Percentiles rank a stretch among this genome's conserved stretches.
These are phyloP conservation scores for Candida silvatica DNA, from an alignment of 805 yeast genomes.

Conservation along the genomic window DNA sequence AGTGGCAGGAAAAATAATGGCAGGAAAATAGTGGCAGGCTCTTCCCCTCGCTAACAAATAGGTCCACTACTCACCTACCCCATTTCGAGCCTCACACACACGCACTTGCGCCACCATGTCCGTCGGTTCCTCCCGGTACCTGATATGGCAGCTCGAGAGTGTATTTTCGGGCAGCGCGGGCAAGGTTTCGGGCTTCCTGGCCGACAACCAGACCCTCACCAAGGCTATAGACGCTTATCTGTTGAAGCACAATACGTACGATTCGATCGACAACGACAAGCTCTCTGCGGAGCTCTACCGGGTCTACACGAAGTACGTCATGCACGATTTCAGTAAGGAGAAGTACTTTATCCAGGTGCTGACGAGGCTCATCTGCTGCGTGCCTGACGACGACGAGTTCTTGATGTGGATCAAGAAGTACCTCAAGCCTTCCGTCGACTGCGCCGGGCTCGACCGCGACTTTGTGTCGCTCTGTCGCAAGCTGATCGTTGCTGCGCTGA, in stretches of 20 bases:
- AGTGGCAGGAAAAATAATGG: background rate
- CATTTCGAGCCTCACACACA: too few species aligned
- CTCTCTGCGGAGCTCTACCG: conserved; percentile 29
- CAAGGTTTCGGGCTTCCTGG: background rate
- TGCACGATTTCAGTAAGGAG: conserved; percentile 26
- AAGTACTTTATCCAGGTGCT: conserved; percentile 30
- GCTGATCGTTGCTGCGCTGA: background rate
- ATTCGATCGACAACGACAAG: conserved; percentile 21
- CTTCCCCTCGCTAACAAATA: background rate
- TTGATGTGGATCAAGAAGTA: conserved; percentile 42
- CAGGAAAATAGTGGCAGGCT: background rate
- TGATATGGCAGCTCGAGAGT: conserved; percentile 8
- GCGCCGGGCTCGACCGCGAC: background rate
- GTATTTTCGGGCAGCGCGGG: conserved; percentile 4
- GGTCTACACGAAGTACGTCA: conserved; percentile 25
- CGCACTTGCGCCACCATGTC: conserved; percentile 1
- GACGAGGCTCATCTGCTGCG: conserved; percentile 24
- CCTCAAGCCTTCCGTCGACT: conserved; percentile 41
- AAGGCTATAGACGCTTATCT: conserved; percentile 6
- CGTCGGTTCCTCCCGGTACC: conserved; percentile 7
- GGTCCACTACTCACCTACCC: too few species aligned
- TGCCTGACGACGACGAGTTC: conserved; percentile 25
- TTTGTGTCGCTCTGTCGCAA: background rate
- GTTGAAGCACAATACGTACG: conserved; percentile 28
- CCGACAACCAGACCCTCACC: conserved; percentile 1